Evolutionary conservation across 805 yeast species (phyloP), one percentile per base, ranked within the genome.

Genomic region (Wickerhamiella galacta): DNA sequence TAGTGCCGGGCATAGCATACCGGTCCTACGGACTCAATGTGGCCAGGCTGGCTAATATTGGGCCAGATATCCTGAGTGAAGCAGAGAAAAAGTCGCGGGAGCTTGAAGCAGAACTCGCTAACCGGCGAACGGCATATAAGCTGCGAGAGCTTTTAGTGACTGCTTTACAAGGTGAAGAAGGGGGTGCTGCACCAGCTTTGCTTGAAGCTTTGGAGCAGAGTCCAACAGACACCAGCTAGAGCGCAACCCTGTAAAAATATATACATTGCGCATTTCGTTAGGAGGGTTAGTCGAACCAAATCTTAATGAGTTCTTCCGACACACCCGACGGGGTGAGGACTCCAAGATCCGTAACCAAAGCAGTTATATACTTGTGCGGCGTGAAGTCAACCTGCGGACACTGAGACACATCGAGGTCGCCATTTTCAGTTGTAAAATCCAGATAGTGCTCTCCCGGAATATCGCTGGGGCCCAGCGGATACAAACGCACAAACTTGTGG

Each of bases 301-400:
- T 82, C 58, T 90, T 90, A 53, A 90, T 90, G 55, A 90, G 67
- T 58, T 90, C 99, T 54, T 90, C 98, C n/a, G 93, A 77, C 15
- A 90, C 98, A 0, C 96, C 96, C 39, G 93, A 77, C 9, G 98
- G 95, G 5, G 99, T 90, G 44, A 90, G 64, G 1, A 90, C 95
- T 12, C 99, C 99, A 41, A 90, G 63, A 53, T 90, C 99, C 3
- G 98, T 87, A 38, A 90, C 82, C 43, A 90, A 66, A 3, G 96
- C 96, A 3, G 98, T 90, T 34, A 90, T 79, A 49, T 75, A 82
- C 45, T 85, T 87, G 56, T 90, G 95, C 9, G 95, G 93, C 0
- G 99, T 90, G 58, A 83, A 92, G 55, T 90, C 99, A 31, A 83
- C 70, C 32, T 63, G 60, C 15, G 83, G 82, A 31, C 66, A 61